Conservation (phyloP, 139 green algal genomes). For the Nannochloris sp. region DNA sequence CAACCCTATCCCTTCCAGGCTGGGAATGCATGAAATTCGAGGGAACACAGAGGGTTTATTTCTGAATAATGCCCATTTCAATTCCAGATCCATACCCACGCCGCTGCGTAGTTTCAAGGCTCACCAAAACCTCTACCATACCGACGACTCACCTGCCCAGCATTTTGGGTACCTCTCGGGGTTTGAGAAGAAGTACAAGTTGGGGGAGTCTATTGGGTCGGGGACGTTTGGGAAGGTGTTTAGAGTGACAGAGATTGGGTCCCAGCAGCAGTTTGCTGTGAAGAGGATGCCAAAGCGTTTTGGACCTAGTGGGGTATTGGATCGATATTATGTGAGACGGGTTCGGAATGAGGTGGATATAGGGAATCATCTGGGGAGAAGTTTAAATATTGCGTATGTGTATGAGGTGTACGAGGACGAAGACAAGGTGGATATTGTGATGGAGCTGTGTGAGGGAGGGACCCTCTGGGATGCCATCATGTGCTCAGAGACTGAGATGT, state of each 20-base stretch:
- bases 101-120: background rate
- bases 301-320: constrained; percentile 29
- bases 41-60: background rate
- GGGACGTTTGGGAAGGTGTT: constrained; percentile 33
- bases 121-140: constrained; percentile 14
- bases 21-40: too few relatives aligned
- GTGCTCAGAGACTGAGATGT: constrained; percentile 20
- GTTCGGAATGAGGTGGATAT: constrained; percentile 71
- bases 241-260: background rate
- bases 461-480: constrained; percentile 31
- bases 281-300: constrained; percentile 60
- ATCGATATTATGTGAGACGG: constrained; percentile 47
- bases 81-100: too few relatives aligned
- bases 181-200: constrained; percentile 23
- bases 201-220: constrained; percentile 28
- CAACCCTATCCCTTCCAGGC: too few relatives aligned
- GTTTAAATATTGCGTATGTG: constrained; percentile 57
- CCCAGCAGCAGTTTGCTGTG: constrained; percentile 45
- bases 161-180: constrained; percentile 23
- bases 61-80: too few relatives aligned
- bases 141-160: constrained; percentile 3
- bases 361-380: constrained; percentile 50
- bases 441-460: constrained; percentile 60
- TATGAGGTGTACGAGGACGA: constrained; percentile 61
- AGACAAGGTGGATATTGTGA: constrained; percentile 55